Evolutionary conservation across 2,329 filamentous ascomycete genomes (phyloP), one percentile per base, ranked within the genome.

Genomic region (Biscogniauxia marginata): DNA sequence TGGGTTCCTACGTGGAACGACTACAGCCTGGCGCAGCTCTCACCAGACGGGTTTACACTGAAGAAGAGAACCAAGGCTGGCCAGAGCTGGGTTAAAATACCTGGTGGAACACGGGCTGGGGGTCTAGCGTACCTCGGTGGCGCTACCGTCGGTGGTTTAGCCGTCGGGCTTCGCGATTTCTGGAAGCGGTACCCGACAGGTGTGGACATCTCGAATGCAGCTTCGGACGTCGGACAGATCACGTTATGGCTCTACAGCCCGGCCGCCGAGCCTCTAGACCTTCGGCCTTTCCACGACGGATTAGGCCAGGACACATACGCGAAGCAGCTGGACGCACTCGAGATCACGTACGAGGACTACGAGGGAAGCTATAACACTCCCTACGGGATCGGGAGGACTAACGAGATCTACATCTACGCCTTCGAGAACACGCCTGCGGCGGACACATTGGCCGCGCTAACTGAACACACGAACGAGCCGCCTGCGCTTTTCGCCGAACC

Each of bases 321-420:
- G 0, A 76, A 86, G 18, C 79, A 87, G 65, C 70, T 85, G 0
- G 83, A 85, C 56, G 84, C 82, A 1, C 74, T 86, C 0, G 77
- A 84, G 22, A 82, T 87, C 20, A 87, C 84, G 0, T 87, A 87
- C 56, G 84, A 87, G 57, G 84, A 87, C 58, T 87, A 77, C 57
- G 83, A 87, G 57, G 70, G 68, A 0, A 79, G 77, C 0, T 84
- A 83, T 45, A 75, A 80, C 54, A 84, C 80, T 0, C 80, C 84
- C 0, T 80, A 81, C 49, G 84, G 84, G 0, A 79, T 87, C 30
- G 82, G 77, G 0, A 72, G 82, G 43, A 86, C 83, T 0, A 86
- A 79, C 56, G 82, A 87, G 62, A 54, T 86, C 5, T 82, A 75
- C 53, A 61, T 87, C 13, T 77, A 77, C 48, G 78, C 75, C 0